Evolutionary conservation across 2,329 filamentous ascomycete genomes (phyloP).

Genomic region (Colletotrichum tofieldiae): DNA sequence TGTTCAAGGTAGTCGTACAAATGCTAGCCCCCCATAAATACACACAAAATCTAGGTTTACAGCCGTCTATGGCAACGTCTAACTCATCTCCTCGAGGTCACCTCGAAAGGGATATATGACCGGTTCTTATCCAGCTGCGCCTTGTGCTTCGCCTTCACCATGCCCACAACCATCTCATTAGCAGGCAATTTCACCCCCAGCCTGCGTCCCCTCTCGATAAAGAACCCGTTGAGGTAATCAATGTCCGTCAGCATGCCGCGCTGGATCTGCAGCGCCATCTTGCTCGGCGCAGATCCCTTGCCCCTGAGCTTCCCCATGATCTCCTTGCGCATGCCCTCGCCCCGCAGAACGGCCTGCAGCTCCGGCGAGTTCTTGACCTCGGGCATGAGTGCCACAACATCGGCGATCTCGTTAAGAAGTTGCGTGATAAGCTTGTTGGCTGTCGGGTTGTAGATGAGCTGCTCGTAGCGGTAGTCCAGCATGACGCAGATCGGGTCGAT

Average conservation of each 20-base stretch:
- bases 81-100: slow-evolving; percentile 50
- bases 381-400: slow-evolving; percentile 81
- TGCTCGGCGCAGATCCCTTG: slow-evolving; percentile 68
- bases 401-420: slow-evolving; percentile 81
- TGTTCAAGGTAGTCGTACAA: slow-evolving; percentile 18
- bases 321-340: slow-evolving; percentile 73
- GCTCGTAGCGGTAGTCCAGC: slow-evolving; percentile 82
- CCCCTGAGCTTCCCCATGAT: slow-evolving; percentile 71
- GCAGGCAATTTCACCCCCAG: slow-evolving; percentile 80
- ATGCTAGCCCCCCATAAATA: slow-evolving; percentile 20
- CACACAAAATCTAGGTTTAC: not conserved
- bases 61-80: not conserved
- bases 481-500: slow-evolving; percentile 88
- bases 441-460: slow-evolving; percentile 77
- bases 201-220: slow-evolving; percentile 80
- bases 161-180: slow-evolving; percentile 80
- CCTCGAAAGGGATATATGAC: slow-evolving; percentile 53
- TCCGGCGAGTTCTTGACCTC: slow-evolving; percentile 78
- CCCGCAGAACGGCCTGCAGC: slow-evolving; percentile 70
- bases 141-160: slow-evolving; percentile 80
- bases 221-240: slow-evolving; percentile 90
- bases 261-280: slow-evolving; percentile 78
- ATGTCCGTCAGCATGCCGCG: slow-evolving; percentile 79
- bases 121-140: slow-evolving; percentile 52
- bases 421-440: slow-evolving; percentile 78